Evolutionary conservation across 2,329 filamentous ascomycete species (phyloP).

Genomic region (Fonsecaea monophora): DNA sequence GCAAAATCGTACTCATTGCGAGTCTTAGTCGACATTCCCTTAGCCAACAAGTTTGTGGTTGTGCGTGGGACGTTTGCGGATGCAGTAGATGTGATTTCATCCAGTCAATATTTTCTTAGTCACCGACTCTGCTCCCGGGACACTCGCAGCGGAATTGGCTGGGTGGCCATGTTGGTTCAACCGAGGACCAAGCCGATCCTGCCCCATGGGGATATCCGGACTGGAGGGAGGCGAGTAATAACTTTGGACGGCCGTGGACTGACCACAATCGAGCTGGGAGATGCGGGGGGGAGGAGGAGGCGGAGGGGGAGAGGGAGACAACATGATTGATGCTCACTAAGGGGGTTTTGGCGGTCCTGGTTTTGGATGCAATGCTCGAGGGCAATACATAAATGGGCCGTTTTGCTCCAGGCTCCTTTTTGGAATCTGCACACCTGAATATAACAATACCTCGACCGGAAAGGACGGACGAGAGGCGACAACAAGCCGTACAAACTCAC

Average conservation of each 20-base stretch:
- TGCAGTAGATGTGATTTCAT: background rate
- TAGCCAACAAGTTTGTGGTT: background rate
- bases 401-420: too few relatives aligned
- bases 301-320: background rate
- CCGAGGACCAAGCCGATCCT: constrained; percentile 8
- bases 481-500: too few relatives aligned
- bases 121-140: background rate
- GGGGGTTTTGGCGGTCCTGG: too few relatives aligned
- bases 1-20: background rate
- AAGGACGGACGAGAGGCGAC: too few relatives aligned
- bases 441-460: too few relatives aligned
- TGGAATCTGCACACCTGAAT: too few relatives aligned
- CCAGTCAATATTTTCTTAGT: background rate
- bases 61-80: background rate
- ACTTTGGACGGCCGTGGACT: background rate
- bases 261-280: background rate
- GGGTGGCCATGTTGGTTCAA: background rate
- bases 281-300: background rate
- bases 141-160: background rate
- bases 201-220: constrained; percentile 2
- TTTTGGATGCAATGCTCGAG: too few relatives aligned
- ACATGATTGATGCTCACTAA: too few relatives aligned
- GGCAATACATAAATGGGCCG: too few relatives aligned
- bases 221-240: too few relatives aligned
- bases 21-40: background rate